Evolutionary conservation across 257 asterid genomes (phyloP).

Genomic region (Capsicum pubescens): DNA sequence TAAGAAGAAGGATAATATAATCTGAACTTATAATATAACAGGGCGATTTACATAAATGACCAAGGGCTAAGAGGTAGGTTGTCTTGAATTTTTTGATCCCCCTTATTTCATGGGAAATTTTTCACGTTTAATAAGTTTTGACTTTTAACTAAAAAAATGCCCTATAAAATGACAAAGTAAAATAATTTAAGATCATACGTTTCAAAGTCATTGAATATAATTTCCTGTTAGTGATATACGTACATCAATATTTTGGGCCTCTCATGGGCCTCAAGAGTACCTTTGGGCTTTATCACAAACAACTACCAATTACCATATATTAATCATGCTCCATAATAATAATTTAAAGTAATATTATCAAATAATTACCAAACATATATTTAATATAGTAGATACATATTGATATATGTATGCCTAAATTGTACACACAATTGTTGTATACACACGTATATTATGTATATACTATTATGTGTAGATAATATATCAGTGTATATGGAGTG

Average conservation of each 20-base stretch:
- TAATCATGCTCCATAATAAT: no score
- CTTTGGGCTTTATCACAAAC: neutral
- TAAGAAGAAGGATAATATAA: neutral
- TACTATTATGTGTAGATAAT: no score
- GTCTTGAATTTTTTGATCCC: neutral
- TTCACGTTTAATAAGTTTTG: neutral
- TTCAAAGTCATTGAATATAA: neutral
- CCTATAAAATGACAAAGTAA: neutral
- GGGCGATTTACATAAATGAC: neutral
- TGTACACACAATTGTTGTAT: no score
- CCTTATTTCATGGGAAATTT: neutral
- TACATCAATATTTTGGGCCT: neutral
- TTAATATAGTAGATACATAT: no score
- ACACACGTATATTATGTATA: no score
- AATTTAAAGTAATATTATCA: no score
- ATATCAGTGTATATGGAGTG: no score
- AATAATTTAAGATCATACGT: neutral
- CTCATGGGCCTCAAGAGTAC: constrained; percentile 8
- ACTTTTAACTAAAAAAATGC: neutral
- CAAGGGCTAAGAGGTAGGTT: neutral
- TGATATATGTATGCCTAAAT: no score
- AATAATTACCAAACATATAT: no score
- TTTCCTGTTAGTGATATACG: neutral
- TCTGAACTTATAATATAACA: neutral
- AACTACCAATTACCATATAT: neutral